These are phyloP conservation scores for Chlorella sp. DNA, from an alignment of 139 green algal genomes.

Conservation along the genomic window DNA sequence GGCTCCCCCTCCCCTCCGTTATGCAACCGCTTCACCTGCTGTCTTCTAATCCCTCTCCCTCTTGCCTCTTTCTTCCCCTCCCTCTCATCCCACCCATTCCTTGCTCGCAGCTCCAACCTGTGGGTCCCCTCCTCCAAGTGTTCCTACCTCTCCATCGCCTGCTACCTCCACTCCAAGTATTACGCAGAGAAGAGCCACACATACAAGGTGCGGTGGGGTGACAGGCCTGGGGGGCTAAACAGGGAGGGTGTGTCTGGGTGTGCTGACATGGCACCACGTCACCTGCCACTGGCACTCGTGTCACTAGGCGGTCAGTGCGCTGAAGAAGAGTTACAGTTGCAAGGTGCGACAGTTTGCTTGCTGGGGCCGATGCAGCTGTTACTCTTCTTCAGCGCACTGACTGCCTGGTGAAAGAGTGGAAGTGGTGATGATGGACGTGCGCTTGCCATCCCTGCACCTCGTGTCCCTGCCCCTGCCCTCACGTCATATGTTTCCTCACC, in stretches of 20 bases:
- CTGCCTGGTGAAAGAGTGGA: too few species aligned
- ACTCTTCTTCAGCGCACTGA: too few species aligned
- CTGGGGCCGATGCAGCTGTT: too few species aligned
- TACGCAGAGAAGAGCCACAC: slow-evolving; percentile 67
- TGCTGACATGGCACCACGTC: not conserved
- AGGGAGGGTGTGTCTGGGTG: not conserved
- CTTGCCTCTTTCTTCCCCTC: not conserved
- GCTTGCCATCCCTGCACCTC: not conserved
- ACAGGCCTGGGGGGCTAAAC: not conserved
- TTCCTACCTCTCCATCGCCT: slow-evolving; percentile 88
- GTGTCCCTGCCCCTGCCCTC: too few species aligned
- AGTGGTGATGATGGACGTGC: too few species aligned
- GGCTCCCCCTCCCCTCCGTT: too few species aligned
- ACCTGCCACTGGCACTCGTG: too few species aligned
- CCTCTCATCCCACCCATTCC: not conserved
- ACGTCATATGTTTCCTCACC: not conserved
- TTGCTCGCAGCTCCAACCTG: slow-evolving; percentile 77
- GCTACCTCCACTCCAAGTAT: slow-evolving; percentile 92
- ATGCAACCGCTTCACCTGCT: too few species aligned
- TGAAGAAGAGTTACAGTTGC: too few species aligned
- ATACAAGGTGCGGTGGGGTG: slow-evolving; percentile 7
- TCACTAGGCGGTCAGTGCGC: too few species aligned
- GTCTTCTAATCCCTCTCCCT: not conserved
- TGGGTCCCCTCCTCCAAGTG: slow-evolving; percentile 84
- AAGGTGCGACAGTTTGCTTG: too few species aligned